A percentile compares a stretch with the other conserved stretches of the same genome.
phyloP scores from a whole-genome alignment of 768 basidiomycete species.

The Lactarius sp. region DNA sequence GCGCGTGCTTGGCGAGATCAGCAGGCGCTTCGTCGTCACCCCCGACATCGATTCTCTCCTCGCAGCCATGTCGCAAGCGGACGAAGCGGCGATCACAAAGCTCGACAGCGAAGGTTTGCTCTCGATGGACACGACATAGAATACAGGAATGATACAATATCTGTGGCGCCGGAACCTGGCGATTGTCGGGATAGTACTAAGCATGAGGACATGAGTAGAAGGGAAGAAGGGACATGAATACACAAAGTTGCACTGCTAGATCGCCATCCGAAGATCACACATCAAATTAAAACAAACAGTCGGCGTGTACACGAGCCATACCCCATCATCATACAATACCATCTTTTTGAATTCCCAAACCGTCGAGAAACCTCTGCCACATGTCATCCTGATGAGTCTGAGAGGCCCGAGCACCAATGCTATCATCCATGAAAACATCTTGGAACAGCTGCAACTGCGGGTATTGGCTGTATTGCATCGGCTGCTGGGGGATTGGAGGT shows the following conservation, averaged over 20 bases:
- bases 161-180: background rate
- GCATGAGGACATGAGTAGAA: background rate
- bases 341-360: constrained; percentile 29
- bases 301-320: background rate
- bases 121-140: constrained; percentile 45
- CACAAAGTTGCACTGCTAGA: background rate
- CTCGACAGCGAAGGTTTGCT: constrained; percentile 46
- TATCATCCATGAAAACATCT: constrained; percentile 21
- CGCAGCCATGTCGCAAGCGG: constrained; percentile 53
- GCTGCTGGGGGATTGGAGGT: constrained; percentile 1
- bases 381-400: constrained; percentile 34
- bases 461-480: constrained; percentile 16
- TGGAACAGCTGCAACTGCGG: constrained; percentile 19
- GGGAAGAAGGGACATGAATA: background rate
- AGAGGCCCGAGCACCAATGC: background rate
- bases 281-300: background rate
- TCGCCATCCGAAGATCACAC: background rate
- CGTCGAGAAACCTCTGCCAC: constrained; percentile 37
- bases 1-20: constrained; percentile 78
- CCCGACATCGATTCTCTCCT: constrained; percentile 79
- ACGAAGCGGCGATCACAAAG: constrained; percentile 31
- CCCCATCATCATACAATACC: background rate
- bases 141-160: constrained; percentile 4
- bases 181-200: background rate
- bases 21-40: constrained; percentile 77